Base-by-base conservation (phyloP, 1,139 yeast species). In the Hansenula lynferdii region DNA sequence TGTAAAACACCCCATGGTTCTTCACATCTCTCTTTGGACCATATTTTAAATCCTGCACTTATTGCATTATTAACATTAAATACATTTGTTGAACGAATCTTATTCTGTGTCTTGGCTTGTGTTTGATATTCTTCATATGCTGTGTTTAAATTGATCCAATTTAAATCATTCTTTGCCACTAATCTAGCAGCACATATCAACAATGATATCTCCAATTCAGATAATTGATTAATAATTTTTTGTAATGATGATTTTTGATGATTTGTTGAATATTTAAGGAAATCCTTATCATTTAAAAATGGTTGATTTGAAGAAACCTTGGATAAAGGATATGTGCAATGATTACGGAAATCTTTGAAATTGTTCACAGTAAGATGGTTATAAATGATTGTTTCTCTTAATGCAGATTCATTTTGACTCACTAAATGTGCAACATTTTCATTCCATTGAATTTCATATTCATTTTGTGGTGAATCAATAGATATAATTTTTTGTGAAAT, bases 171-270 rank as follows among this genome's bases (percentile, higher is more conserved):
- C 50, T 80, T 82, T 41, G 76, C 69, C 17, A 77, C 67, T 43
- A 83, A 80, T 30, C 97, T 67, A 0, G 94, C 84, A 0, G 90
- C 83, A 30, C 89, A 77, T 6, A 89, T 76, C 8, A 85, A 62
- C 27, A 90, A 55, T 8, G 83, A 71, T 35, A 82, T 56, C 53
- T 90, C 96, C 20, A 85, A 58, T 37, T 80, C 81, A 2, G 95
- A 80, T 22, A 87, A 59, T 0, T 82, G 67, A 8, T 62, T 55
- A 4, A 65, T 46, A n/a, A 47, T 46, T 2, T 52, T 46, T 1
- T 45, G 39, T 14, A 50, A 29, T 16, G 60, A 54, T 14, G 53
- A 52, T 28, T 47, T 50, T 7, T 47, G 27, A 22, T 58, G 55
- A 32, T 63, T 62, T 8, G 39, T 35, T 10, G 45, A 39, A 35